A percentile compares a stretch with the other conserved stretches of the same genome.
These are phyloP conservation scores for Rhodotorula paludigena DNA, from an alignment of 768 basidiomycete genomes.

Conservation along the genomic window DNA sequence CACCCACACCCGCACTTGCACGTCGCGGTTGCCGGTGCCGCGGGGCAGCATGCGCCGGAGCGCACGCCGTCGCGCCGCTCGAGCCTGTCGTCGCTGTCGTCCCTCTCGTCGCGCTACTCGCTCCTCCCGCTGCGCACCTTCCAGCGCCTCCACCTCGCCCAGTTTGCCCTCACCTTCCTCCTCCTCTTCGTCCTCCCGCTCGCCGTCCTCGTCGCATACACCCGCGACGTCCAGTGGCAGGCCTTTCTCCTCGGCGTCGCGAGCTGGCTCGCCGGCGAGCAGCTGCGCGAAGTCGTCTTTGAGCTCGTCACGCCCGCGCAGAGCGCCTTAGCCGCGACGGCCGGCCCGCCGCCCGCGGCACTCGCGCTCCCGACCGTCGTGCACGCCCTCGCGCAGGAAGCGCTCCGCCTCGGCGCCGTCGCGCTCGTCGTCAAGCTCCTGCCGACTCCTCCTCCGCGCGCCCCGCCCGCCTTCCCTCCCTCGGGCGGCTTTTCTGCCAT, in stretches of 20 bases:
- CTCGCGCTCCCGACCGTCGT: constrained; percentile 33
- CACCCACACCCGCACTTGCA: not conserved
- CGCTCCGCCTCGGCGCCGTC: constrained; percentile 37
- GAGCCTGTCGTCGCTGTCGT: not conserved
- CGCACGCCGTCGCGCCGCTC: not conserved
- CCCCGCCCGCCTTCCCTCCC: not conserved
- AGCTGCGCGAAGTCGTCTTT: constrained; percentile 32
- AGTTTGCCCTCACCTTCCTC: constrained; percentile 34
- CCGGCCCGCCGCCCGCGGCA: no score
- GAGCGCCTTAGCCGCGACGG: not conserved
- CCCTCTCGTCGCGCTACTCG: constrained; percentile 19
- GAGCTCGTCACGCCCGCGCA: constrained; percentile 13
- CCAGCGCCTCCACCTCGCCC: constrained; percentile 31
- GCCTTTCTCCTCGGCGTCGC: constrained; percentile 31
- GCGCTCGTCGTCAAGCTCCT: constrained; percentile 33
- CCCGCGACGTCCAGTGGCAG: constrained; percentile 21
- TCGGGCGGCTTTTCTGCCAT: not conserved
- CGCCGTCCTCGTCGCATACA: constrained; percentile 20
- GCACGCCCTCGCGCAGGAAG: constrained; percentile 36
- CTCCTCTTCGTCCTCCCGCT: constrained; percentile 32
- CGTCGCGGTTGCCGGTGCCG: no score
- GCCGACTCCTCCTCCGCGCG: not conserved
- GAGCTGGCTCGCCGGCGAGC: constrained; percentile 38
- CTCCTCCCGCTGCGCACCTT: constrained; percentile 27
- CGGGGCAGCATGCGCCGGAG: not conserved